Conservation (phyloP, 2,329 filamentous ascomycete genomes). For the Aspergillus intermedius region DNA sequence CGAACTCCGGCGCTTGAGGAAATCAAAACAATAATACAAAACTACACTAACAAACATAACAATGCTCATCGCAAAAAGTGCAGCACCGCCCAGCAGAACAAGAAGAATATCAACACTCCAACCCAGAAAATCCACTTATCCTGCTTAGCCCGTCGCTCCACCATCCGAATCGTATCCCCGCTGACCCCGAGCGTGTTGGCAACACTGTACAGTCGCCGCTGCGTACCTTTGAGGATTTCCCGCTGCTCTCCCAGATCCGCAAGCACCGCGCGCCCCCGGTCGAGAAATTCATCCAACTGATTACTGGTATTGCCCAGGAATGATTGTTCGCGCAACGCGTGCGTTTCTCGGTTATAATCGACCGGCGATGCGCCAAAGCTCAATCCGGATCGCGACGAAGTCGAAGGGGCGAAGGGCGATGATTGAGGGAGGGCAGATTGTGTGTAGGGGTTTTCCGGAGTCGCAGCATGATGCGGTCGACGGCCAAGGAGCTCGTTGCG, state of each 20-base stretch:
- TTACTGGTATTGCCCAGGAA: conserved; percentile 78
- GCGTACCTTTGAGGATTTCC: conserved; percentile 91
- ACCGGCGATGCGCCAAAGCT: conserved; percentile 41
- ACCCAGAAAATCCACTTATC: conserved; percentile 98
- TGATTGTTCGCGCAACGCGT: conserved; percentile 80
- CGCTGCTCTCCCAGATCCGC: conserved; percentile 83
- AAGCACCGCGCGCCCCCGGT: conserved; percentile 81
- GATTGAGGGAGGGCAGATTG: conserved; percentile 45
- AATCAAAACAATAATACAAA: conserved; percentile 7
- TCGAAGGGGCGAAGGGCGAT: conserved; percentile 37
- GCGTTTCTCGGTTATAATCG: conserved; percentile 66
- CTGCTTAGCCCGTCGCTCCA: conserved; percentile 82
- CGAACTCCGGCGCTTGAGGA: not conserved
- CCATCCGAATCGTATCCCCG: conserved; percentile 94
- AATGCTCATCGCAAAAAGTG: conserved; percentile 66
- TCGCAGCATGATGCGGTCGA: conserved; percentile 68
- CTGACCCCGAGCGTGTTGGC: conserved; percentile 90
- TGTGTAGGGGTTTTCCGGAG: conserved; percentile 90
- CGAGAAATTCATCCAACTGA: conserved; percentile 89
- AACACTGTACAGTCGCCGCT: conserved; percentile 82
- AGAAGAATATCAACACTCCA: conserved; percentile 77
- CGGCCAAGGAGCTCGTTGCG: conserved; percentile 78
- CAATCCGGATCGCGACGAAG: conserved; percentile 31
- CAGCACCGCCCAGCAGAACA: conserved; percentile 86
- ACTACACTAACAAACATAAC: conserved; percentile 1